Evolutionary conservation across 1,284 basidiomycete genomes (phyloP), one percentile per base, ranked within the genome.

Genomic region (Ustanciosporium gigantosporum): DNA sequence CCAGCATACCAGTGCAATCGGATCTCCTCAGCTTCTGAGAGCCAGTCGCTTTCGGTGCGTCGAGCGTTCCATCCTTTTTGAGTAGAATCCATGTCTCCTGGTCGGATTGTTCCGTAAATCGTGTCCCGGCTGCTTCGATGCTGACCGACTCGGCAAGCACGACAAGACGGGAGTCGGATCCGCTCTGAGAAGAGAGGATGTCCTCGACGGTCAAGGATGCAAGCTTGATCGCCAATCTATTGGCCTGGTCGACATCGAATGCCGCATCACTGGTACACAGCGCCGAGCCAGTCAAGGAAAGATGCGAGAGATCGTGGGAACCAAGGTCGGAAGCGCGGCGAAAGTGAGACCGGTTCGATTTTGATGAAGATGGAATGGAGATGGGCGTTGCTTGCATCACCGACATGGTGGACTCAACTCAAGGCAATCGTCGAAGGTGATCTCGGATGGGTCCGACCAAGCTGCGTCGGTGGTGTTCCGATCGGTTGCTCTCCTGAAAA

Each of bases 91-190:
- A 61, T 1, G 53, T 52, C 27, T 52, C 60, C 9, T 41, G 41
- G 5, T 37, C 36, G 14, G 52, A 37, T 2, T 25, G 36, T 32
- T 64, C 43, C 5, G 46, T 53, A 3, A 57, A 45, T 16, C 45
- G 31, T 20, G 56, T 43, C 14, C 60, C 55, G 11, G 55, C 55
- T 8, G 45, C 43, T n/a, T 65, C 60, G 31, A 65, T 59, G 50
- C 31, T 43, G 23, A 29, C 35, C 4, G 24, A 5, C 13, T 44
- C 46, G 20, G 49, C 31, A 19, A 53, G 35, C 7, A 65, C 50
- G 19, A 53, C 27, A 14, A 53, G 53, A 3, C 48, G 49, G 5
- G 53, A 52, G 24, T 25, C 36, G 9, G 45, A 11, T 32, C 38
- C 36, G 3, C 35, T 22, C 37, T 35, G 35, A 29, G 36, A 32